A percentile compares a stretch with the other conserved stretches of the same genome.
phyloP scores from a whole-genome alignment of 2,329 filamentous ascomycete species.

The Botrytis pseudocinerea region DNA sequence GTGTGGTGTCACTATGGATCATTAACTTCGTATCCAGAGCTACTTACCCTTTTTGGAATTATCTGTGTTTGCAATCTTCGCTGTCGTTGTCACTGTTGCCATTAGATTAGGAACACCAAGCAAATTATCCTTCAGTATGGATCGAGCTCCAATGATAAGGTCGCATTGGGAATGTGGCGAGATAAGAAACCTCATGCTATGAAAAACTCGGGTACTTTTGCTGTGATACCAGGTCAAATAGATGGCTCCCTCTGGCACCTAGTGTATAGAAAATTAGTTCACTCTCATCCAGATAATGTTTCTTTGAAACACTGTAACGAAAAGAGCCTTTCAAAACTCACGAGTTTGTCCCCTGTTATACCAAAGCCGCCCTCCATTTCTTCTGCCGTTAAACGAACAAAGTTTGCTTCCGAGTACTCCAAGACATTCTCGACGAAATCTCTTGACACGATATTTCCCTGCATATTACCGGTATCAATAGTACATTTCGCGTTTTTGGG shows the following conservation, averaged over 20 bases:
- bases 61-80: not conserved
- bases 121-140: constrained; percentile 26
- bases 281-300: not conserved
- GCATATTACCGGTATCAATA: constrained; percentile 33
- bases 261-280: not conserved
- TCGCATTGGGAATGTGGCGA: constrained; percentile 26
- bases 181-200: constrained; percentile 31
- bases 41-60: not conserved
- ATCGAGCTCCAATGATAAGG: constrained; percentile 29
- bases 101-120: constrained; percentile 27
- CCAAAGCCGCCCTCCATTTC: constrained; percentile 26
- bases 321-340: not conserved
- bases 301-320: not conserved
- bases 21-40: not conserved
- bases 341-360: constrained; percentile 27
- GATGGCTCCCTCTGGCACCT: constrained; percentile 29
- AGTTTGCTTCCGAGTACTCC: constrained; percentile 22
- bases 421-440: constrained; percentile 26
- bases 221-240: constrained; percentile 29
- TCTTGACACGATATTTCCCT: constrained; percentile 31
- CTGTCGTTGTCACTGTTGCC: not conserved
- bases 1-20: not conserved
- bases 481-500: constrained; percentile 29
- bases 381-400: constrained; percentile 24
- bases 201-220: constrained; percentile 31